Conservation (phyloP, 2,329 filamentous ascomycete genomes). For the Cytospora piceicola region DNA sequence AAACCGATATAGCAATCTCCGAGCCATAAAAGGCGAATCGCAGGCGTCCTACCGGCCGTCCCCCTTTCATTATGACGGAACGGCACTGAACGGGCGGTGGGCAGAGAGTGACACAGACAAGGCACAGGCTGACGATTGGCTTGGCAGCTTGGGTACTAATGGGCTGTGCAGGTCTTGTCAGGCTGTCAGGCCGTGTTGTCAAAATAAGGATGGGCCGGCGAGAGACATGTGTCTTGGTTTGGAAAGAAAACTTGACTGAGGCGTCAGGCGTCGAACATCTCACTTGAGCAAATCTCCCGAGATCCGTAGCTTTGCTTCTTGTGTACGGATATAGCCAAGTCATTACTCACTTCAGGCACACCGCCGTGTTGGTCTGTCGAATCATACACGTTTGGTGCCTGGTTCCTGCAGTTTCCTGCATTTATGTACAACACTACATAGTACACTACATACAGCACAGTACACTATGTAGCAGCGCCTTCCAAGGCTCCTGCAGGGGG, state of each 20-base stretch:
- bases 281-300: slow-evolving; percentile 1
- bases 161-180: too few species aligned
- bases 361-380: slow-evolving; percentile 1
- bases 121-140: too few species aligned
- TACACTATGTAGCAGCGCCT: neutral
- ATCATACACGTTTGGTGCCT: slow-evolving; percentile 10
- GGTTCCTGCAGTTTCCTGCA: slow-evolving; percentile 17
- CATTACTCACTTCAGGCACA: neutral
- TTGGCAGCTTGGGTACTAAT: too few species aligned
- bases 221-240: neutral
- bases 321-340: neutral
- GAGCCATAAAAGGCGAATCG: neutral
- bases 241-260: neutral
- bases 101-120: too few species aligned
- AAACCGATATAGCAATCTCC: neutral
- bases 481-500: neutral
- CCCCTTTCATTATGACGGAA: neutral
- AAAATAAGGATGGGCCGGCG: neutral
- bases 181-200: neutral
- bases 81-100: neutral
- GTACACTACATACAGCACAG: too few species aligned
- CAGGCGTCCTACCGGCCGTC: neutral
- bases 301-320: neutral
- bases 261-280: neutral
- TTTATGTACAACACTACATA: too few species aligned